Conservation (phyloP, 192 early-diverging fungal genomes). For the Umbelopsis sp. region DNA sequence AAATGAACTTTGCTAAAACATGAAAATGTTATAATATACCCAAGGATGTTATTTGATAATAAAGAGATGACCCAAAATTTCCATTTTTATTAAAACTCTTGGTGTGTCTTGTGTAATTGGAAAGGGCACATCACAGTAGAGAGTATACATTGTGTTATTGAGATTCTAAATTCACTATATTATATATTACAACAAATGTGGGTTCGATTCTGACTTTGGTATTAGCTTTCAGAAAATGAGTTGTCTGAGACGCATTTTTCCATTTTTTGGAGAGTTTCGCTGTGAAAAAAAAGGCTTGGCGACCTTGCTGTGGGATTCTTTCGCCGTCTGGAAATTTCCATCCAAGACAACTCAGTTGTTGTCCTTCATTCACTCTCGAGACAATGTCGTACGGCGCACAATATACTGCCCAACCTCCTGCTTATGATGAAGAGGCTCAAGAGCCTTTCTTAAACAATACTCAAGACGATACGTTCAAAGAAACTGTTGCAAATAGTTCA, state of each 20-base stretch:
- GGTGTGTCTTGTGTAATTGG: neutral
- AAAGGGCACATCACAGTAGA: too few relatives aligned
- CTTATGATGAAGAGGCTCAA: conserved; percentile 30
- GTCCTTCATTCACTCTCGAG: neutral
- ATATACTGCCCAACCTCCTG: conserved; percentile 28
- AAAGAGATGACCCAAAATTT: neutral
- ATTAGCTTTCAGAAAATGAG: too few relatives aligned
- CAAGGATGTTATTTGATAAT: neutral
- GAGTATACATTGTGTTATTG: too few relatives aligned
- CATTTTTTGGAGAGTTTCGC: too few relatives aligned
- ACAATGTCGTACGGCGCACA: conserved; percentile 5
- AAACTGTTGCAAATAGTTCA: conserved; percentile 30
- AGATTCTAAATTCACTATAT: too few relatives aligned
- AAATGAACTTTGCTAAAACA: neutral
- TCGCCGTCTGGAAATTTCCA: neutral
- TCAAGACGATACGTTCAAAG: conserved; percentile 36
- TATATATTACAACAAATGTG: too few relatives aligned
- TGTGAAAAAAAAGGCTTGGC: neutral
- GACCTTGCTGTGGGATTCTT: neutral
- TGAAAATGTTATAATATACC: neutral
- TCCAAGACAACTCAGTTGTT: neutral
- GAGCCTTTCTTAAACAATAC: conserved; percentile 17
- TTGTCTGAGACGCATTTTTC: too few relatives aligned
- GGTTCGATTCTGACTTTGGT: too few relatives aligned
- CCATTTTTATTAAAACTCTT: neutral